A percentile compares a stretch with the other conserved stretches of the same genome.
phyloP scores from a whole-genome alignment of 2,329 filamentous ascomycete species.

The Elsinoe batatas region DNA sequence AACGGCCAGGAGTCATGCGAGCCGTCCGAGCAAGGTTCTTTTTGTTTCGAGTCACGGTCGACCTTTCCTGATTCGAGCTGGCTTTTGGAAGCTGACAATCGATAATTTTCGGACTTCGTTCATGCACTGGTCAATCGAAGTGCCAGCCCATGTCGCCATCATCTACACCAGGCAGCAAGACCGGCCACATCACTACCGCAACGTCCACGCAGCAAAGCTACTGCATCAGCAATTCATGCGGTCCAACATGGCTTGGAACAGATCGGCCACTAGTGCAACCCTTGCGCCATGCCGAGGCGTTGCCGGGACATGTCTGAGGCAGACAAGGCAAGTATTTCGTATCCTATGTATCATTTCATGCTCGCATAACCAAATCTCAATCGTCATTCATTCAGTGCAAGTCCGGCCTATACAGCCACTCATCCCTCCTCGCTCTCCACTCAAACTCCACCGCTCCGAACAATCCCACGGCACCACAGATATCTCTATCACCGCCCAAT shows the following conservation, averaged over 20 bases:
- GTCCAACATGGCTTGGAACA: constrained; percentile 5
- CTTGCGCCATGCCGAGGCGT: constrained; percentile 9
- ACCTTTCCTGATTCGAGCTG: neutral
- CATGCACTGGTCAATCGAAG: neutral
- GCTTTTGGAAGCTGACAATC: neutral
- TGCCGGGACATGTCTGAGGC: neutral
- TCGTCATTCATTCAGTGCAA: neutral
- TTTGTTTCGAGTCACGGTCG: neutral
- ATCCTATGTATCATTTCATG: neutral
- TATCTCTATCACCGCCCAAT: constrained; percentile 53
- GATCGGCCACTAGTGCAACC: constrained; percentile 5
- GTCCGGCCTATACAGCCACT: constrained; percentile 25
- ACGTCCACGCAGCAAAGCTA: constrained; percentile 4
- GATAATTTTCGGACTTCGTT: neutral
- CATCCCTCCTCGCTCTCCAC: constrained; percentile 33
- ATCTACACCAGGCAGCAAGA: neutral
- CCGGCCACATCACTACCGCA: constrained; percentile 6
- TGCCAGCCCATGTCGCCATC: neutral
- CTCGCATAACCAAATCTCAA: neutral
- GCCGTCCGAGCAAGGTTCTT: constrained; percentile 1
- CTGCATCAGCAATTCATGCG: neutral
- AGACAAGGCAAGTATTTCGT: neutral
- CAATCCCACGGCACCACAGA: constrained; percentile 55
- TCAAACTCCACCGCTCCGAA: constrained; percentile 62
- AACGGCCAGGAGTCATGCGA: constrained; percentile 7